Evolutionary conservation across 2,329 filamentous ascomycete genomes (phyloP).

Genomic region (Monosporascus sp.): DNA sequence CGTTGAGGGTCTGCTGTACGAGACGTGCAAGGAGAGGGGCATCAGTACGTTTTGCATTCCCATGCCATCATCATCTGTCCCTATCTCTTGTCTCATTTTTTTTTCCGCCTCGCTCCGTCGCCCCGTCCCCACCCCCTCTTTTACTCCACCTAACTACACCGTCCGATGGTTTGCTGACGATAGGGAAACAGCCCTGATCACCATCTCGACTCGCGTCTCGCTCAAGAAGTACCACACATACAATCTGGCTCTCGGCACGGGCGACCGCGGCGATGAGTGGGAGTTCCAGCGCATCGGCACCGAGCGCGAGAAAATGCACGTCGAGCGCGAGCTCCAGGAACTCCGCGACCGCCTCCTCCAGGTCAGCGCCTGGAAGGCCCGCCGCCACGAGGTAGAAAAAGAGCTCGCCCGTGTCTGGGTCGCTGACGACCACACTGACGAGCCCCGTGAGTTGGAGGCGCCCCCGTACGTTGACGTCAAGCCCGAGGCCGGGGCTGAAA

Average conservation of each 20-base stretch:
- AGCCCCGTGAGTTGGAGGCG: conserved; percentile 30
- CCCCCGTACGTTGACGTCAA: conserved; percentile 36
- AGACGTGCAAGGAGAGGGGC: conserved; percentile 84
- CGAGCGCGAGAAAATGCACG: conserved; percentile 84
- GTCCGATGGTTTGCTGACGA: conserved; percentile 5
- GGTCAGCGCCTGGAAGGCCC: conserved; percentile 77
- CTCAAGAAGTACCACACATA: conserved; percentile 94
- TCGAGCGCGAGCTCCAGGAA: conserved; percentile 85
- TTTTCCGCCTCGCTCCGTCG: too few species aligned
- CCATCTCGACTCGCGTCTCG: conserved; percentile 88
- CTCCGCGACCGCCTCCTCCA: conserved; percentile 72
- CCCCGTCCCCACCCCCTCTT: too few species aligned
- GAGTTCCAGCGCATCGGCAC: conserved; percentile 92
- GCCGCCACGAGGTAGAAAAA: conserved; percentile 73
- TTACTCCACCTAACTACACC: background rate
- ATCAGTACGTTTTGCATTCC: conserved; percentile 61
- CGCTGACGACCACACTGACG: conserved; percentile 35
- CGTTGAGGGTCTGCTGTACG: conserved; percentile 89
- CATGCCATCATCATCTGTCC: background rate
- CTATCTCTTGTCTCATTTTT: background rate
- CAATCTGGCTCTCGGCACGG: conserved; percentile 78
- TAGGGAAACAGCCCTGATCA: conserved; percentile 67
- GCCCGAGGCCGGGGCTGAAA: background rate
- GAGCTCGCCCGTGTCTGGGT: conserved; percentile 67
- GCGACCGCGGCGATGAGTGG: conserved; percentile 80